These are phyloP conservation scores for Salvia miltiorrhiza DNA, from an alignment of 257 asterid genomes.

Conservation along the genomic window DNA sequence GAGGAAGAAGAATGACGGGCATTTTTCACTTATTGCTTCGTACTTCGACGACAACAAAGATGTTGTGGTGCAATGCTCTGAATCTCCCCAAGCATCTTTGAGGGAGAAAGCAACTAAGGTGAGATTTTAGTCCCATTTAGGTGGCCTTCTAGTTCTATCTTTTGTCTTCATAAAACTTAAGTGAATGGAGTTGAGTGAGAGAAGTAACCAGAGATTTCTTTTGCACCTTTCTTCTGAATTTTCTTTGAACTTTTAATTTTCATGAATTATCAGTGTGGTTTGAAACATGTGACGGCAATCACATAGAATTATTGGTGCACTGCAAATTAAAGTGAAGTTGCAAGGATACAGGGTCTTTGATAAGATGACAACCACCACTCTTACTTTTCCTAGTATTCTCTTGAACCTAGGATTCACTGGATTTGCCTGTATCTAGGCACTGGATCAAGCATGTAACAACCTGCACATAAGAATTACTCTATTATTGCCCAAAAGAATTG, in stretches of 20 bases:
- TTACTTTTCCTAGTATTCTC: not conserved
- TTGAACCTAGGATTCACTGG: not conserved
- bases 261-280: not conserved
- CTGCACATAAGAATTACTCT: not conserved
- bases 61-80: conserved; percentile 70
- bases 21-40: conserved; percentile 52
- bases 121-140: conserved; percentile 23
- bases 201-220: conserved; percentile 3
- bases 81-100: conserved; percentile 95
- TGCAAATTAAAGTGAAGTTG: not conserved
- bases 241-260: not conserved
- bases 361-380: not conserved
- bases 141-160: not conserved
- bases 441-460: not conserved
- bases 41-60: conserved; percentile 66
- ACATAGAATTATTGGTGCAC: not conserved
- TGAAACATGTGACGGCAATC: not conserved
- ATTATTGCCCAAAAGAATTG: not conserved
- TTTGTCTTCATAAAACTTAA: not conserved
- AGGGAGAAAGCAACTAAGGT: conserved; percentile 96
- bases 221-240: not conserved
- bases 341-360: not conserved
- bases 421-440: not conserved
- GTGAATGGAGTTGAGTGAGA: not conserved
- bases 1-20: conserved; percentile 70